Base-by-base conservation (phyloP, 257 asterid genomes). In the Solanum ossicruentum region DNA sequence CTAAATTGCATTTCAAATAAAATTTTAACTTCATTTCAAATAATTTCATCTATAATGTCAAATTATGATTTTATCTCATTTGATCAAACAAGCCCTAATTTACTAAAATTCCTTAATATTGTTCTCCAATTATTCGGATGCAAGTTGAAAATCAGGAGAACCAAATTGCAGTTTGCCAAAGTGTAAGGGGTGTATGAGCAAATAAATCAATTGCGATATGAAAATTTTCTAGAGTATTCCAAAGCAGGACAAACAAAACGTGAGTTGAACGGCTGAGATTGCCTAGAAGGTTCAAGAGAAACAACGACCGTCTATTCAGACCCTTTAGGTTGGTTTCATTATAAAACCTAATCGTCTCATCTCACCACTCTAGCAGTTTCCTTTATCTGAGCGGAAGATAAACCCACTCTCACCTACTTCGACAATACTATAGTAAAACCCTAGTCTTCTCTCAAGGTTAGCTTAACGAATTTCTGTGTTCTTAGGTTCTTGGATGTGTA, bases 221-320 rank as follows among this genome's bases (percentile, higher is more conserved):
- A 32, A 69, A 83, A 28, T 39, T 87, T 51, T 89, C 90, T 85
- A 85, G 90, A 89, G 28, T 57, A 73, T 89, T 87, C 90, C 80
- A 52, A 72, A 47, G 83, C 16, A 63, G 21, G 15, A 66, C 43
- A 18, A 69, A 28, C 23, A 26, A 51, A 51, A 77, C 7, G 45
- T 12, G 36, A 72, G 26, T 45, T 57, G 23, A 66, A 85, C 91
- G 91, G 88, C 85, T 81, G 85, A 54, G 90, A 87, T 85, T 71
- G 21, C 83, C 49, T 67, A 65, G 90, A 89, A 84, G 89, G 54
- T 85, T 87, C 85, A 89, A 39, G 91, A 89, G 49, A 32, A 69
- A 85, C 80, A n/a, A 51, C 6, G 60, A 77, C 86, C 88, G 91
- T 87, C 45, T 20, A 80, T 87, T 81, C 47, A 51, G 17, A 49